Base-by-base conservation (phyloP, 1,139 yeast genomes). In the Hyphopichia burtonii region DNA sequence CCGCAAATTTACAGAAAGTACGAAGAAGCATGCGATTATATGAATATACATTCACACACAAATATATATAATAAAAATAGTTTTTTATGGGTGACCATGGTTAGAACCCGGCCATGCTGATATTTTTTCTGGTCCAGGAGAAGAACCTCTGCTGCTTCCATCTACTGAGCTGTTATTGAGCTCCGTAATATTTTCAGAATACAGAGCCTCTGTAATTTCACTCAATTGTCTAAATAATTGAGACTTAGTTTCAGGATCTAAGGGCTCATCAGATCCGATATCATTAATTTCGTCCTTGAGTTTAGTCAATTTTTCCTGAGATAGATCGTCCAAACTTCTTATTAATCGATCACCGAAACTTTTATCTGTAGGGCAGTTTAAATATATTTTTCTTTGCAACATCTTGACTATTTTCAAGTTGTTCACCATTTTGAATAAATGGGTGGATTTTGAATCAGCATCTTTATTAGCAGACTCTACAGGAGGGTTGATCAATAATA, bases 31-130 rank as follows among this genome's bases (percentile, higher is more conserved):
- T n/a, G n/a, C n/a, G n/a, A n/a, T n/a, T n/a, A n/a, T n/a, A n/a
- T n/a, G n/a, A n/a, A n/a, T 18, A 31, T 16, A 31, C 28, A 25
- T 25, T 25, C n/a, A n/a, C n/a, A n/a, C n/a, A n/a, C n/a, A n/a
- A n/a, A n/a, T n/a, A n/a, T n/a, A n/a, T n/a, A n/a, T n/a, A n/a
- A n/a, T n/a, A n/a, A n/a, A n/a, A n/a, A n/a, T n/a, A n/a, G n/a
- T n/a, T n/a, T 25, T 16, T 28, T 31, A 74, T 8, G 86, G 86
- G 54, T 82, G 87, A 0, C 85, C 84, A 54, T 80, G 86, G 48
- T 81, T 73, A 5, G 80, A 72, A 0, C 86, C 86, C 0, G 87
- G 87, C 87, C 87, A 82, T 0, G 87, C 87, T 31, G 77, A 66
- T 9, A 82, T 68, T 40, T 58, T 63, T 41, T 72, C 75, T 1